Evolutionary conservation across 176 grass and related monocot genomes (phyloP).

Genomic region (Hyparrhenia diplandra): DNA sequence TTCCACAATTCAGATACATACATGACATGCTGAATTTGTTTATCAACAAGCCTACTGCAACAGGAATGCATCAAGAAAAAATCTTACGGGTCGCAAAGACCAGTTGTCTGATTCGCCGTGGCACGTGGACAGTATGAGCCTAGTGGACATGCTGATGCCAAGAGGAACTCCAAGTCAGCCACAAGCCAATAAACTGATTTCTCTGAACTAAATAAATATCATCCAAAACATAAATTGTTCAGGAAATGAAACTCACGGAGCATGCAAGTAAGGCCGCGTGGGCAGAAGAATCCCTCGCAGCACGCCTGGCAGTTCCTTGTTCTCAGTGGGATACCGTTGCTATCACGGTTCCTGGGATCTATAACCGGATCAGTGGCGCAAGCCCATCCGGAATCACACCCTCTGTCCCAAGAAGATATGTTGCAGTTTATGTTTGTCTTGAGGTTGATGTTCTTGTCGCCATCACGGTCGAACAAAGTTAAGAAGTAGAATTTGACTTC

Average conservation of each 20-base stretch:
- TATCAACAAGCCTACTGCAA: neutral
- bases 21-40: neutral
- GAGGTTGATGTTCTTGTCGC: conserved; percentile 31
- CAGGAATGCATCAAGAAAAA: neutral
- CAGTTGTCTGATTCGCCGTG: conserved; percentile 48
- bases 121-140: conserved; percentile 81
- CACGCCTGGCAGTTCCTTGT: conserved; percentile 42
- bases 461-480: conserved; percentile 30
- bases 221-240: neutral
- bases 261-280: conserved; percentile 87
- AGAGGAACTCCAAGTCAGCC: neutral
- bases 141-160: conserved; percentile 69
- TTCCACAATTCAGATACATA: neutral
- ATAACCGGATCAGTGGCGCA: neutral
- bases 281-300: conserved; percentile 92
- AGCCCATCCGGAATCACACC: conserved; percentile 80
- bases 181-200: neutral
- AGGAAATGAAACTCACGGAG: conserved; percentile 47
- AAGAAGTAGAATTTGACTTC: conserved; percentile 79
- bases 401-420: conserved; percentile 49
- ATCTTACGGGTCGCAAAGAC: conserved; percentile 92
- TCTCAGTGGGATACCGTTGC: conserved; percentile 31
- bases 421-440: conserved; percentile 87
- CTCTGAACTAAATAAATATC: neutral
- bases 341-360: neutral